phyloP scores from a whole-genome alignment of 1,139 yeast genomes.

The Wickerhamomyces sp. region DNA sequence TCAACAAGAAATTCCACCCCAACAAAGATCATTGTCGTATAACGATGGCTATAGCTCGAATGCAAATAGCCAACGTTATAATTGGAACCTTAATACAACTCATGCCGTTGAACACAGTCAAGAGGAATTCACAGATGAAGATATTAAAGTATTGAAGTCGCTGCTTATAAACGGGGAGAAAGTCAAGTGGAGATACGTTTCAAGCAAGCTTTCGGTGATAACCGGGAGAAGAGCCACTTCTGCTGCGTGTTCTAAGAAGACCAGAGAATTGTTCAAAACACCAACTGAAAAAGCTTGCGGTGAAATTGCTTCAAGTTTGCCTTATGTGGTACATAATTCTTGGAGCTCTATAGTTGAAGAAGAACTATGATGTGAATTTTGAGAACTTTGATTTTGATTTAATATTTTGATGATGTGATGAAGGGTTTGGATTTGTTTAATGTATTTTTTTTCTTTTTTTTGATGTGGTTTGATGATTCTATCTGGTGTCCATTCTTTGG shows the following conservation, averaged over 20 bases:
- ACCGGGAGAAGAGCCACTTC: slow-evolving; percentile 32
- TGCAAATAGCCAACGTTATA: slow-evolving; percentile 1
- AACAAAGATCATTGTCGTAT: slow-evolving; percentile 7
- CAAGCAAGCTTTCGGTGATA: slow-evolving; percentile 22
- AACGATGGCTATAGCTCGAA: slow-evolving; percentile 4
- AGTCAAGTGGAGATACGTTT: slow-evolving; percentile 37
- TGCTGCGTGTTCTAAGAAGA: slow-evolving; percentile 35
- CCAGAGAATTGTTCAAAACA: slow-evolving; percentile 36
- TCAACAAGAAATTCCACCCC: slow-evolving; percentile 2
- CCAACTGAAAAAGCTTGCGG: slow-evolving; percentile 31
- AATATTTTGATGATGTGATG: not conserved
- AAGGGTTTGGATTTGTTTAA: not conserved
- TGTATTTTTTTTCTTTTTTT: not conserved
- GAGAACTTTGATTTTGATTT: not conserved
- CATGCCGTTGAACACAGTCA: slow-evolving; percentile 4
- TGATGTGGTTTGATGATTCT: not conserved
- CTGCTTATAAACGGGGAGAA: slow-evolving; percentile 34
- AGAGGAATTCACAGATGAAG: slow-evolving; percentile 23
- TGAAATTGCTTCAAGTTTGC: slow-evolving; percentile 31
- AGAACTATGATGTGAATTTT: not conserved
- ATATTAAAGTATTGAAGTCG: slow-evolving; percentile 28
- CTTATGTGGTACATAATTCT: slow-evolving; percentile 35
- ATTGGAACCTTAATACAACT: slow-evolving; percentile 3
- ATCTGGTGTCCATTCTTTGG: too few relatives aligned
- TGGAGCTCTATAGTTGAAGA: slow-evolving; percentile 29